phyloP scores from a whole-genome alignment of 805 yeast genomes.

The Priceomyces melissophilus region DNA sequence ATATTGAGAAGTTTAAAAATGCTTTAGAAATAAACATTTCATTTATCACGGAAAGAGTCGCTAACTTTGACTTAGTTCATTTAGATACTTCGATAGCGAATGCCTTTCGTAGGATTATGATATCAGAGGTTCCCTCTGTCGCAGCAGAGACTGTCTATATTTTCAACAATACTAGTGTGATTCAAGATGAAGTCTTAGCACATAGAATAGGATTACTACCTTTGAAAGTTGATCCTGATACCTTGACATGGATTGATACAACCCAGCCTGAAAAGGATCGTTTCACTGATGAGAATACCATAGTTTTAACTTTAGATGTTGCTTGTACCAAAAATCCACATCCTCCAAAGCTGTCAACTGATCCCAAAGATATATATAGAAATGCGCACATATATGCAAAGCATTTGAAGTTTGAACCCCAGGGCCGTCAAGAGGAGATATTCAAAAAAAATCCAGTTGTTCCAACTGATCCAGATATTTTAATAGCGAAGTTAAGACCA shows the following conservation, averaged over 20 bases:
- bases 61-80: slow-evolving; percentile 83
- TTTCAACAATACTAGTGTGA: slow-evolving; percentile 92
- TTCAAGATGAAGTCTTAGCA: slow-evolving; percentile 95
- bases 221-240: slow-evolving; percentile 85
- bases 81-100: slow-evolving; percentile 92
- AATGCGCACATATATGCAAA: slow-evolving; percentile 86
- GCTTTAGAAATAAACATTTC: slow-evolving; percentile 64
- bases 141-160: slow-evolving; percentile 91
- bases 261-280: slow-evolving; percentile 58
- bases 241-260: slow-evolving; percentile 76
- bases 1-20: slow-evolving; percentile 71
- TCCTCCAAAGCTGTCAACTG: slow-evolving; percentile 72
- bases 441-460: slow-evolving; percentile 66
- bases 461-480: slow-evolving; percentile 83
- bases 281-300: slow-evolving; percentile 84
- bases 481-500: slow-evolving; percentile 90
- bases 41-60: slow-evolving; percentile 60
- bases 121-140: slow-evolving; percentile 92
- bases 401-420: slow-evolving; percentile 87
- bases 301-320: slow-evolving; percentile 77
- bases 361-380: slow-evolving; percentile 79
- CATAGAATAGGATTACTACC: slow-evolving; percentile 94
- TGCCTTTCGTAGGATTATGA: slow-evolving; percentile 96
- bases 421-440: slow-evolving; percentile 75
- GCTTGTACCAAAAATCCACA: slow-evolving; percentile 82